A percentile compares a stretch with the other conserved stretches of the same genome.
Conservation (phyloP, 208 protist genomes). For the Trypanosoma grayi region DNA sequence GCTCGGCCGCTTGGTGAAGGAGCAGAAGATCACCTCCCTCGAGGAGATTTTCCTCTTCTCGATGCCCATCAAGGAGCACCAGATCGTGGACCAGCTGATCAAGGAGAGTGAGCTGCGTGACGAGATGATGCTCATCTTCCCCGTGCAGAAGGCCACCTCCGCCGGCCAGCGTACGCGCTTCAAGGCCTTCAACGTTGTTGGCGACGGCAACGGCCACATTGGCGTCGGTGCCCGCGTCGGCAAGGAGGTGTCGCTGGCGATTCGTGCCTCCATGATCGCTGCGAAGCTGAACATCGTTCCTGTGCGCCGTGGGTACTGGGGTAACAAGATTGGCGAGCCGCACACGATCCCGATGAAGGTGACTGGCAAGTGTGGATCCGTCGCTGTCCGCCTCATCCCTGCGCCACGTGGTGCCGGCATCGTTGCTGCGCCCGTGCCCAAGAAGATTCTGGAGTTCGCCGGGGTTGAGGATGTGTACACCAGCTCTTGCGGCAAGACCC, state of each 20-base stretch:
- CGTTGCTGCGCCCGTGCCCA: conserved; percentile 96
- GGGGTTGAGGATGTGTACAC: conserved; percentile 99
- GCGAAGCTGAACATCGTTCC: conserved; percentile 99
- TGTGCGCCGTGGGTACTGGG: conserved; percentile 99
- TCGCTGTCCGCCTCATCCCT: conserved; percentile 97
- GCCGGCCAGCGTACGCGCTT: conserved; percentile 99
- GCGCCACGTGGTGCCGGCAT: conserved; percentile 99
- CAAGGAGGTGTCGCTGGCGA: conserved; percentile 99
- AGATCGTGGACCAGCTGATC: conserved; percentile 99
- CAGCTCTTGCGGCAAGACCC: conserved; percentile 95
- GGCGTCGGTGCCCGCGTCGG: conserved; percentile 98
- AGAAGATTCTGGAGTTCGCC: conserved; percentile 98
- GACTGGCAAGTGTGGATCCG: conserved; percentile 99
- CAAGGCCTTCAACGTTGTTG: conserved; percentile 99
- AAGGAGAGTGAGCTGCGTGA: conserved; percentile 73
- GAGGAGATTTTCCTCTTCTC: conserved; percentile 99
- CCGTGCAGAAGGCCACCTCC: conserved; percentile 99
- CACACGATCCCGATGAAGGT: conserved; percentile 99
- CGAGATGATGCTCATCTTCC: conserved; percentile 98
- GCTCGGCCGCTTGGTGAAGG: conserved; percentile 97
- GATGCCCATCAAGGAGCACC: conserved; percentile 99
- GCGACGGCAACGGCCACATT: conserved; percentile 98
- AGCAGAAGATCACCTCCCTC: conserved; percentile 95
- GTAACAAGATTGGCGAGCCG: conserved; percentile 97
- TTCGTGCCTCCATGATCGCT: conserved; percentile 96